Percentiles rank a stretch among this genome's conserved stretches.
Evolutionary conservation across 805 yeast species (phyloP).

Genomic region (Torulaspora franciscae): DNA sequence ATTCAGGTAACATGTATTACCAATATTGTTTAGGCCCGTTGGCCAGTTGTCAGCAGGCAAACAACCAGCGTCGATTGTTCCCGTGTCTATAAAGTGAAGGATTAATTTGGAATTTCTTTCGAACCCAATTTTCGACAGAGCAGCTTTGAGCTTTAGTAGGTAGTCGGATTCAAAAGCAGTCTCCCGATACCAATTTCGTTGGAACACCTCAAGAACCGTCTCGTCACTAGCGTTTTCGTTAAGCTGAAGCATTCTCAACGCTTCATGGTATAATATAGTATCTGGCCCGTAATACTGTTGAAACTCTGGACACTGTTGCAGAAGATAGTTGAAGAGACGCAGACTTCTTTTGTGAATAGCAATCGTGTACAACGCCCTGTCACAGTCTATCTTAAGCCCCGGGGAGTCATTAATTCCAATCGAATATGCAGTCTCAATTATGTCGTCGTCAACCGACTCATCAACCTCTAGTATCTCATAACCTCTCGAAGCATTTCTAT

Average conservation of each 20-base stretch:
- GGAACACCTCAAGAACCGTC: constrained; percentile 36
- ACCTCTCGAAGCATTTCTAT: constrained; percentile 42
- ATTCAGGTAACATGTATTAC: constrained; percentile 92
- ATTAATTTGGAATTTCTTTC: constrained; percentile 53
- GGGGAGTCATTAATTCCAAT: constrained; percentile 53
- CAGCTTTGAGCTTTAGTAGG: constrained; percentile 51
- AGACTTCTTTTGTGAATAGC: constrained; percentile 56
- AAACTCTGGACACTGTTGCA: constrained; percentile 33
- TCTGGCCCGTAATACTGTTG: constrained; percentile 25
- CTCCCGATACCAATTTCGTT: constrained; percentile 30
- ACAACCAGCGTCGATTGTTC: constrained; percentile 53
- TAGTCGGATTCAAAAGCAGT: constrained; percentile 38
- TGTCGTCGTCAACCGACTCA: constrained; percentile 58
- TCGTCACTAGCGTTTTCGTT: constrained; percentile 50
- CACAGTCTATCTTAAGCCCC: constrained; percentile 37
- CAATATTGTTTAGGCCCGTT: constrained; percentile 88
- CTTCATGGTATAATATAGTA: constrained; percentile 36
- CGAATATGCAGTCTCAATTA: constrained; percentile 69
- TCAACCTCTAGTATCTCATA: constrained; percentile 48
- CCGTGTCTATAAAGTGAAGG: constrained; percentile 52
- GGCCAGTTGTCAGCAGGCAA: constrained; percentile 74
- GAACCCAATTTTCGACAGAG: constrained; percentile 53
- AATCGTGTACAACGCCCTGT: constrained; percentile 57
- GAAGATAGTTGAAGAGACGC: constrained; percentile 52
- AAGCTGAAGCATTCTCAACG: constrained; percentile 47